Evolutionary conservation across 139 green algal species (phyloP), one percentile per base, ranked within the genome.

Genomic region (Astrephomene gubernaculifera): DNA sequence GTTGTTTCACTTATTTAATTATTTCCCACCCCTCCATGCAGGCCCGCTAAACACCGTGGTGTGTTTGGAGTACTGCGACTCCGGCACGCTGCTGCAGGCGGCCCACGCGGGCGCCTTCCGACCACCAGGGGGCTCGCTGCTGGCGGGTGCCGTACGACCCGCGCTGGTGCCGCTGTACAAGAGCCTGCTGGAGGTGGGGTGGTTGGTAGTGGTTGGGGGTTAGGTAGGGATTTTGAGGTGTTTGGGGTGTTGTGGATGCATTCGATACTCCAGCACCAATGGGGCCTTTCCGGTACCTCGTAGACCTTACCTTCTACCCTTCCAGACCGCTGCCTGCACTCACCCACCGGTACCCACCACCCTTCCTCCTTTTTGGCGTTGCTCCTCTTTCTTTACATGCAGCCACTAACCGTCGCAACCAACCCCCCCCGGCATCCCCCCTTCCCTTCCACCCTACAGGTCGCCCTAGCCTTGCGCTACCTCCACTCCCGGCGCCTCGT

Each of bases 41-140:
- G 78, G 63, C 9, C 61, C 78, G 14, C 78, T 84, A 17, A 84
- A 84, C 41, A 74, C 61, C 21, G 78, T 84, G 41, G 63, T 35
- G 2, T 84, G 78, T 35, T 43, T 84, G 9, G 78, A 84, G 78
- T 86, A 84, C 39, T 88, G 81, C 70, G 79, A 88, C 39, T 76
- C 68, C 27, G 87, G 87, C 38, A 90, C 81, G 61, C 36, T 90
- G 60, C 82, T 82, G 35, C 61, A 83, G 2, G 73, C 72, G 14
- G 83, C 69, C 31, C 43, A 63, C 31, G 39, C 41, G 22, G 76
- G 76, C 60, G 60, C 76, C 9, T 83, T 83, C 76, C 60, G 76
- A 24, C 76, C 75, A 39, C 38, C 54, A 0, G 75, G 57, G 6
- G 43, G 38, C 75, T 71, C 54, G 3, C 43, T 44, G 22, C 60